A percentile compares a stretch with the other conserved stretches of the same genome.
Evolutionary conservation across 2,329 filamentous ascomycete genomes (phyloP).

Genomic region (Teratosphaeria zuluensis): DNA sequence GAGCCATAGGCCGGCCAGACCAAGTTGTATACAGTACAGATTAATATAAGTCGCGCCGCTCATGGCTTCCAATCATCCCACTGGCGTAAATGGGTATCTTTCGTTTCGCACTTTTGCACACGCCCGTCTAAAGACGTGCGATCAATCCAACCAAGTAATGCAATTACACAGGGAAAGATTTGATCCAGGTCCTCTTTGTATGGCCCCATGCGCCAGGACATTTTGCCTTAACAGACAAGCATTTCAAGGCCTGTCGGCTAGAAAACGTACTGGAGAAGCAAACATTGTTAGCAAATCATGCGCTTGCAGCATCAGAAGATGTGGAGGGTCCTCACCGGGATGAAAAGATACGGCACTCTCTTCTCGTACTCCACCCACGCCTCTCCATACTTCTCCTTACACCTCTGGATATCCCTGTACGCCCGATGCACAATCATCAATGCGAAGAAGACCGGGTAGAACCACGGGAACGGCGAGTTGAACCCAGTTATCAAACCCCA

Average conservation of each 20-base stretch:
- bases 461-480: conserved; percentile 75
- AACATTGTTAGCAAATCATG: background rate
- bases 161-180: background rate
- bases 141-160: background rate
- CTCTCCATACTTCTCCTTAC: conserved; percentile 68
- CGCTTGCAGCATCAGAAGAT: background rate
- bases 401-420: conserved; percentile 63
- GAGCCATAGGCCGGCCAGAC: background rate
- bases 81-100: background rate
- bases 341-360: conserved; percentile 74
- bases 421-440: conserved; percentile 74
- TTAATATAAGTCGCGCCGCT: background rate
- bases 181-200: background rate
- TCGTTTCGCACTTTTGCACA: background rate
- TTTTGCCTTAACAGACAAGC: background rate
- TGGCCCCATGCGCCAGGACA: background rate
- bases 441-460: conserved; percentile 74
- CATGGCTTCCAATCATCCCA: background rate
- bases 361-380: conserved; percentile 74
- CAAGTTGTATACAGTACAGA: background rate
- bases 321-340: conserved; percentile 43
- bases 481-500: conserved; percentile 81
- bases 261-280: background rate
- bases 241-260: background rate
- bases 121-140: background rate